phyloP scores from a whole-genome alignment of 2,329 filamentous ascomycete genomes.

The Capronia coronata region DNA sequence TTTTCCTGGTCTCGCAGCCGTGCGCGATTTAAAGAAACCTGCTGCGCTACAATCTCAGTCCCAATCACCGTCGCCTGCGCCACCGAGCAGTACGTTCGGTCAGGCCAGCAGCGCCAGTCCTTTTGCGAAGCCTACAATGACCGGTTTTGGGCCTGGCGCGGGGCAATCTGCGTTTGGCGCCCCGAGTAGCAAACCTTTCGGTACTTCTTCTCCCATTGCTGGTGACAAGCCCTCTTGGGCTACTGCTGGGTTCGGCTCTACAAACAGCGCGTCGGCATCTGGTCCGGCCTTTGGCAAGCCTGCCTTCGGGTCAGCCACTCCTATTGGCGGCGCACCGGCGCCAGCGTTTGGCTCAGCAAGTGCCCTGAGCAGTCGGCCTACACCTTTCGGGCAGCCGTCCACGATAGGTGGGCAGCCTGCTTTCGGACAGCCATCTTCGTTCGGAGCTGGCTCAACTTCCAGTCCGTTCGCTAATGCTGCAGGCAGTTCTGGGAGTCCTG shows the following conservation, averaged over 20 bases:
- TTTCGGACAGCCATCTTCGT: conserved; percentile 23
- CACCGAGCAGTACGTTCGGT: conserved; percentile 10
- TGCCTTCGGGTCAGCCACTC: conserved; percentile 35
- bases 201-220: conserved; percentile 30
- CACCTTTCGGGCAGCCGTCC: conserved; percentile 34
- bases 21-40: conserved; percentile 8
- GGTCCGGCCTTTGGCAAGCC: conserved; percentile 24
- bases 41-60: not conserved
- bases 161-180: conserved; percentile 27
- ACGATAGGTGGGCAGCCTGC: conserved; percentile 7
- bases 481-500: conserved; percentile 13
- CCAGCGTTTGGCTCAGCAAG: conserved; percentile 35
- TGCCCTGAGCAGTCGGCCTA: conserved; percentile 30
- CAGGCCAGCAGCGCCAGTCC: conserved; percentile 25
- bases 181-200: conserved; percentile 20
- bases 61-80: conserved; percentile 9
- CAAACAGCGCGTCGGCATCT: conserved; percentile 4
- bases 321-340: conserved; percentile 23
- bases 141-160: too few species aligned
- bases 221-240: conserved; percentile 29
- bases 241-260: conserved; percentile 26
- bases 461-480: conserved; percentile 23
- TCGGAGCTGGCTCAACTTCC: conserved; percentile 8
- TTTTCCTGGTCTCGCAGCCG: conserved; percentile 60
- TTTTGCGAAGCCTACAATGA: conserved; percentile 34